A percentile compares a stretch with the other conserved stretches of the same genome.
These are phyloP conservation scores for Coemansia sp. DNA, from an alignment of 192 early-diverging fungal species.

Conservation along the genomic window DNA sequence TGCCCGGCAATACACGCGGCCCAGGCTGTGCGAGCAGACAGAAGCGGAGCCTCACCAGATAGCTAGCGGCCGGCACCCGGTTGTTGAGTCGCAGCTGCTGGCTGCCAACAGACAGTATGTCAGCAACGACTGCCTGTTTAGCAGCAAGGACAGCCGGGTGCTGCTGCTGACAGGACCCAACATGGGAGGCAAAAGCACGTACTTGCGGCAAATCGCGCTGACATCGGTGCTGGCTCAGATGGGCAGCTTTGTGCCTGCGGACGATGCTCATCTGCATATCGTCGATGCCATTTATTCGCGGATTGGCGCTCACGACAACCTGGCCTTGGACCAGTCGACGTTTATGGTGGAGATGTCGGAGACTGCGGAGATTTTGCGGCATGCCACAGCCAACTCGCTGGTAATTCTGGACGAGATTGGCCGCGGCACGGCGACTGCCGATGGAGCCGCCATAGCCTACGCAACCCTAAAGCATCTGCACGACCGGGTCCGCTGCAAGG, in stretches of 20 bases:
- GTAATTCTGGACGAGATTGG: slow-evolving; percentile 95
- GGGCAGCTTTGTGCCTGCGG: slow-evolving; percentile 81
- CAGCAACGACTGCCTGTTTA: slow-evolving; percentile 57
- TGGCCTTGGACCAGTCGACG: slow-evolving; percentile 67
- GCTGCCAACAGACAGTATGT: slow-evolving; percentile 53
- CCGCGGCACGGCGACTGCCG: slow-evolving; percentile 57
- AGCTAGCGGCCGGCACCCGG: slow-evolving; percentile 58
- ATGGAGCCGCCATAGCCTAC: slow-evolving; percentile 71
- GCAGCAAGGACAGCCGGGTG: slow-evolving; percentile 13
- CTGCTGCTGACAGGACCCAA: slow-evolving; percentile 84
- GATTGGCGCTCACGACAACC: slow-evolving; percentile 68
- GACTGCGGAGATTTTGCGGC: slow-evolving; percentile 73
- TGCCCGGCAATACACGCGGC: slow-evolving; percentile 58
- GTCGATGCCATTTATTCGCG: slow-evolving; percentile 71
- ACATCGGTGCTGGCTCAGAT: slow-evolving; percentile 80
- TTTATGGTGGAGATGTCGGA: slow-evolving; percentile 93
- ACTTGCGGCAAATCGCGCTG: slow-evolving; percentile 76
- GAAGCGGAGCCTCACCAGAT: slow-evolving; percentile 14
- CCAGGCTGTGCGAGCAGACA: slow-evolving; percentile 22
- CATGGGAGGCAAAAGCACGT: slow-evolving; percentile 89
- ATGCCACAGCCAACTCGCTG: slow-evolving; percentile 63
- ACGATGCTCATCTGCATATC: slow-evolving; percentile 70
- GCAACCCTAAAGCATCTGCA: slow-evolving; percentile 63
- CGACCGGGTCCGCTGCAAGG: slow-evolving; percentile 57
- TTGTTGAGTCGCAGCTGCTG: slow-evolving; percentile 58